Evolutionary conservation across 345 rosid genomes (phyloP).

Genomic region (Eucalyptus erythrocorys): DNA sequence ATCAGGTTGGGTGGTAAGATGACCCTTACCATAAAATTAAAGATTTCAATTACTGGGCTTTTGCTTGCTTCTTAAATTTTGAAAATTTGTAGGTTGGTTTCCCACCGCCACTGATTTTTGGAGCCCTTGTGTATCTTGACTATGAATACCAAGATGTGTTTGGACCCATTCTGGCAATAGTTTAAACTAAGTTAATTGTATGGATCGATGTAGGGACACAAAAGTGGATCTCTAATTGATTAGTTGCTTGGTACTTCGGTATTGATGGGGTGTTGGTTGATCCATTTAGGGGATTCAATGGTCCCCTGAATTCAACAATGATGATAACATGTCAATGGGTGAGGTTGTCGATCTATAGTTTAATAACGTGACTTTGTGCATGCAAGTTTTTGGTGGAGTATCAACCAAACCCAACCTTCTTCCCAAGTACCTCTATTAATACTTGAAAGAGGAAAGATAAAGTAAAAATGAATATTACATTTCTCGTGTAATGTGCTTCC

Average conservation of each 20-base stretch:
- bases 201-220: neutral
- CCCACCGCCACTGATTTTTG: neutral
- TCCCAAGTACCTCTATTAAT: neutral
- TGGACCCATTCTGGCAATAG: neutral
- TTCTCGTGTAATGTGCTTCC: neutral
- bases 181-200: neutral
- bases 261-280: neutral
- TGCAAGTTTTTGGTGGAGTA: neutral
- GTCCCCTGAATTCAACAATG: neutral
- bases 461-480: neutral
- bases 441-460: neutral
- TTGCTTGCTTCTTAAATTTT: neutral
- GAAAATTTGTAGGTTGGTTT: neutral
- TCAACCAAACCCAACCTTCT: neutral
- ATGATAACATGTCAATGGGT: neutral
- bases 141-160: neutral
- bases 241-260: neutral
- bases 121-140: neutral
- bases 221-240: neutral
- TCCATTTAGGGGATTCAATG: neutral
- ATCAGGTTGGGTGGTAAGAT: neutral
- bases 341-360: neutral
- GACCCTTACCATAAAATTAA: neutral
- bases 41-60: neutral
- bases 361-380: neutral